These are phyloP conservation scores for Hirsutella rhossiliensis DNA, from an alignment of 2,329 filamentous ascomycete species.

Conservation along the genomic window DNA sequence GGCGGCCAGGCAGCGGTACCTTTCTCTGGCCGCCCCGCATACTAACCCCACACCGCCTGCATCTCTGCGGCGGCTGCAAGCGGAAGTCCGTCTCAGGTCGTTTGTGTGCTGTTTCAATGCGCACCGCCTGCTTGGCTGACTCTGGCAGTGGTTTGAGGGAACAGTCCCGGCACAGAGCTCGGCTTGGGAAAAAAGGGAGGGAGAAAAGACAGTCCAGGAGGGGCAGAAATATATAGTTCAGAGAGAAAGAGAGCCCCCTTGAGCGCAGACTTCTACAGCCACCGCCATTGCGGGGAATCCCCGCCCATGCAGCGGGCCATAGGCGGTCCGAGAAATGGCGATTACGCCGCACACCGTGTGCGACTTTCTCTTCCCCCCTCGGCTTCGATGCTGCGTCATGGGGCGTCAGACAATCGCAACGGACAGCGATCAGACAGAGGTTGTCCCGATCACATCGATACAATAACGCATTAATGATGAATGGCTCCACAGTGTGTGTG, in stretches of 20 bases:
- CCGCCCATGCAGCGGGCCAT: slow-evolving; percentile 1
- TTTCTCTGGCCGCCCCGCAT: background rate
- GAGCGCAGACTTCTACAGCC: slow-evolving; percentile 1
- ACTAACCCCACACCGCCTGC: background rate
- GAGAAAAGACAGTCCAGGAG: too few species aligned
- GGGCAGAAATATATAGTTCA: too few species aligned
- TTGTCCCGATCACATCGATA: slow-evolving; percentile 1
- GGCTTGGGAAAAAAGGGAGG: too few species aligned
- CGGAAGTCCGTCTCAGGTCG: background rate
- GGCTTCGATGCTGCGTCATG: background rate
- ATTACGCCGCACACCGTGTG: slow-evolving; percentile 6
- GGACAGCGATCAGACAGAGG: background rate
- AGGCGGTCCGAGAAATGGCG: background rate
- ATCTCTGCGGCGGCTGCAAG: background rate
- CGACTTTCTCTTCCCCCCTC: background rate
- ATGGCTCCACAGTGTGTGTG: too few species aligned
- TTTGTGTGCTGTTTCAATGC: background rate
- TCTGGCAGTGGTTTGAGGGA: too few species aligned
- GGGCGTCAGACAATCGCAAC: background rate
- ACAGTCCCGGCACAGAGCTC: too few species aligned
- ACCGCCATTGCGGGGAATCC: slow-evolving; percentile 2
- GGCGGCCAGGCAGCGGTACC: background rate
- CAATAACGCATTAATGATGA: too few species aligned
- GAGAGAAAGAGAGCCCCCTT: background rate
- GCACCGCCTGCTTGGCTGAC: background rate